Evolutionary conservation across 2,329 filamentous ascomycete genomes (phyloP).

Genomic region (Botrytis porri): DNA sequence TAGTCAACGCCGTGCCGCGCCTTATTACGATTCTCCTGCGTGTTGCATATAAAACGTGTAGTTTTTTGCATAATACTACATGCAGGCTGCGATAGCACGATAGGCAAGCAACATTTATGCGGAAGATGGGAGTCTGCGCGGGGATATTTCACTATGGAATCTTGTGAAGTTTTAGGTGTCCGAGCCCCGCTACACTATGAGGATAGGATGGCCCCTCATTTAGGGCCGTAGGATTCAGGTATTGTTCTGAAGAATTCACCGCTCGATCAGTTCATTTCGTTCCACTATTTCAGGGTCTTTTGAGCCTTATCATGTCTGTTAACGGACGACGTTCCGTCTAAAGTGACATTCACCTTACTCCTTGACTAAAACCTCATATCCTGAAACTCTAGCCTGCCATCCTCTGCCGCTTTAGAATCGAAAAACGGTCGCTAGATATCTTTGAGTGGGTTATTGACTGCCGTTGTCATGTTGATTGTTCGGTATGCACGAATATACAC

Average conservation of each 20-base stretch:
- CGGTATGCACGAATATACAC: neutral
- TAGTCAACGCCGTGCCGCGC: neutral
- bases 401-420: neutral
- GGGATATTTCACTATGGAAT: constrained; percentile 16
- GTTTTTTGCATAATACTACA: neutral
- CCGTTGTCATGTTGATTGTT: neutral
- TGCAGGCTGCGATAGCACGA: neutral
- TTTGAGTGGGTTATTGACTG: neutral
- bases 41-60: neutral
- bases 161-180: neutral
- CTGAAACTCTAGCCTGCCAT: neutral
- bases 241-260: neutral
- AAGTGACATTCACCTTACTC: neutral
- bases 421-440: neutral
- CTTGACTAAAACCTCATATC: neutral
- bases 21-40: neutral
- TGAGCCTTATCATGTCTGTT: neutral
- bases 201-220: constrained; percentile 11
- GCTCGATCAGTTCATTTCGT: neutral
- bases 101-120: neutral
- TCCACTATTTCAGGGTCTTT: neutral
- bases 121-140: neutral
- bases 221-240: constrained; percentile 7
- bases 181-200: neutral
- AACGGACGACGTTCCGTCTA: neutral